These are phyloP conservation scores for Boletus edulis DNA, from an alignment of 768 basidiomycete species.

Conservation along the genomic window DNA sequence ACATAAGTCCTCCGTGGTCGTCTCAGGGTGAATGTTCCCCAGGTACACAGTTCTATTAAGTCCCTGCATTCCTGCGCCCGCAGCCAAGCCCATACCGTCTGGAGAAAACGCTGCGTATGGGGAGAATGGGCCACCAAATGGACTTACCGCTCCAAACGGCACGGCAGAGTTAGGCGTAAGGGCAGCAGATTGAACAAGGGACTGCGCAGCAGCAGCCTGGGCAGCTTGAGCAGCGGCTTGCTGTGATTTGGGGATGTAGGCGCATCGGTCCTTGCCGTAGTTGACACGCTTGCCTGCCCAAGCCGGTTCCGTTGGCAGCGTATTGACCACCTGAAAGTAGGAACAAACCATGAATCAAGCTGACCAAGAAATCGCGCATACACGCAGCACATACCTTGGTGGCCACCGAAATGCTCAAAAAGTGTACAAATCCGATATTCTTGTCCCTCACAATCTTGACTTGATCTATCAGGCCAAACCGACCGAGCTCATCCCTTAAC, in stretches of 20 bases:
- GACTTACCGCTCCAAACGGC: constrained; percentile 31
- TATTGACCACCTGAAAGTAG: constrained; percentile 78
- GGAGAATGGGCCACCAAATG: constrained; percentile 38
- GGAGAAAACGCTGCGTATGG: constrained; percentile 54
- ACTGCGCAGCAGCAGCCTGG: constrained; percentile 83
- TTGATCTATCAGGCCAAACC: constrained; percentile 96
- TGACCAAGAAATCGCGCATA: not conserved
- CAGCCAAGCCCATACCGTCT: constrained; percentile 34
- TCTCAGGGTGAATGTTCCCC: constrained; percentile 97
- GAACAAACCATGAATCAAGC: not conserved
- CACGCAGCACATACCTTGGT: constrained; percentile 67
- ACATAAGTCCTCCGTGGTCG: constrained; percentile 91
- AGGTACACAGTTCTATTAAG: constrained; percentile 94
- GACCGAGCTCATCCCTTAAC: constrained; percentile 85
- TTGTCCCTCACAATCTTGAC: constrained; percentile 99
- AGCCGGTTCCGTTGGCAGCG: constrained; percentile 84
- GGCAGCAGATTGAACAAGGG: constrained; percentile 49
- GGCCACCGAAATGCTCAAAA: constrained; percentile 90
- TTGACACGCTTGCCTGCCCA: constrained; percentile 98
- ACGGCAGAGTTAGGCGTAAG: constrained; percentile 30
- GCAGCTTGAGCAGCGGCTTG: constrained; percentile 86
- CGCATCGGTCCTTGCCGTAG: constrained; percentile 98
- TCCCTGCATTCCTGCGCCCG: constrained; percentile 41
- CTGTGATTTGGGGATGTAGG: constrained; percentile 95
- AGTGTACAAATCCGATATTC: constrained; percentile 99